Conservation (phyloP, 2,329 filamentous ascomycete genomes). For the Pyrenophora graminea region DNA sequence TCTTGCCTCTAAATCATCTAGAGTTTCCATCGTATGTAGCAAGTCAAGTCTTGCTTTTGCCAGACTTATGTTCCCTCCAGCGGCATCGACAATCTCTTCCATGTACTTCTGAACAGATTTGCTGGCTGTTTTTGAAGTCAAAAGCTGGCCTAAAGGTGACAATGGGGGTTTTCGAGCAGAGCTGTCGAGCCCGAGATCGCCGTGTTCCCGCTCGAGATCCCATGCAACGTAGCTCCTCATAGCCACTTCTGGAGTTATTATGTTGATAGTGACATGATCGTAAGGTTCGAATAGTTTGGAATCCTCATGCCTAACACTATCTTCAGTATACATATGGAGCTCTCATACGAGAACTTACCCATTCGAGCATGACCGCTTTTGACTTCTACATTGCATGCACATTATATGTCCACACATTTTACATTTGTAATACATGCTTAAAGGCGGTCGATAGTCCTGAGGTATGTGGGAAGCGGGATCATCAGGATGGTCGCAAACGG, state of each 20-base stretch:
- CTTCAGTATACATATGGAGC: background rate
- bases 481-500: conserved; percentile 16
- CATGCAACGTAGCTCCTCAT: conserved; percentile 20
- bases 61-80: conserved; percentile 18
- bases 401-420: conserved; percentile 5
- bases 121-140: background rate
- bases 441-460: background rate
- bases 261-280: conserved; percentile 14
- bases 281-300: conserved; percentile 8
- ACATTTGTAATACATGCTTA: conserved; percentile 15
- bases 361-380: too few species aligned
- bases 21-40: conserved; percentile 16
- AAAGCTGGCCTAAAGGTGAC: conserved; percentile 13
- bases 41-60: conserved; percentile 25
- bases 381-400: conserved; percentile 9
- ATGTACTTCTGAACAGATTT: conserved; percentile 8
- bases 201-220: conserved; percentile 27
- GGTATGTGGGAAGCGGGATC: background rate
- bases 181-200: conserved; percentile 14
- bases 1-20: conserved; percentile 12
- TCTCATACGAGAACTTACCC: background rate
- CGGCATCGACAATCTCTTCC: conserved; percentile 6
- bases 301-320: background rate
- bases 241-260: conserved; percentile 1
- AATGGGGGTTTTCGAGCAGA: conserved; percentile 13